Conservation (phyloP, 2,329 filamentous ascomycete genomes). For the Immersiporthe knoxdaviesiana region DNA sequence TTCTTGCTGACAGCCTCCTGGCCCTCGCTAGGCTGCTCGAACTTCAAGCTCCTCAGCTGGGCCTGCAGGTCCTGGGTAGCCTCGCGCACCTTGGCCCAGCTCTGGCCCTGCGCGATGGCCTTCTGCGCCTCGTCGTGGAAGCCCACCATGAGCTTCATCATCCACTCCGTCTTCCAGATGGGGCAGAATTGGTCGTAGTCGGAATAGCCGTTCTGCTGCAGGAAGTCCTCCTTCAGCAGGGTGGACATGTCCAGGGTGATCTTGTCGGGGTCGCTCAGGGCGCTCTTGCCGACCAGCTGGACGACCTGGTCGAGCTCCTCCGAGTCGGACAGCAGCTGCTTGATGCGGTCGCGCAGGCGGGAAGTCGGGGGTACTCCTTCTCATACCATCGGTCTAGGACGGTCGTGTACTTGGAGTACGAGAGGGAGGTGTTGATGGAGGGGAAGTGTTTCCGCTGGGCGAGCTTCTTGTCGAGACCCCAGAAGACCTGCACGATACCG, state of each 20-base stretch:
- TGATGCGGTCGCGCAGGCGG: slow-evolving; percentile 90
- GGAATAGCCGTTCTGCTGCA: slow-evolving; percentile 99
- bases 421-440: slow-evolving; percentile 91
- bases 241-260: slow-evolving; percentile 93
- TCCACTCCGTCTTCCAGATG: slow-evolving; percentile 99
- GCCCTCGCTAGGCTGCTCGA: slow-evolving; percentile 87
- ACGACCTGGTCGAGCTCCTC: slow-evolving; percentile 99
- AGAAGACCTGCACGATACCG: slow-evolving; percentile 98
- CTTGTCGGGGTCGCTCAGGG: slow-evolving; percentile 95
- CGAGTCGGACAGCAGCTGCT: slow-evolving; percentile 89
- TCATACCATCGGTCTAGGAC: slow-evolving; percentile 92
- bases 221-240: slow-evolving; percentile 95
- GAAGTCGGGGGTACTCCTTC: slow-evolving; percentile 91
- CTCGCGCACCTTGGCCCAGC: slow-evolving; percentile 91
- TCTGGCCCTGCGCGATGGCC: slow-evolving; percentile 86
- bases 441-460: slow-evolving; percentile 99
- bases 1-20: slow-evolving; percentile 82
- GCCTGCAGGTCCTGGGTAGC: slow-evolving; percentile 84
- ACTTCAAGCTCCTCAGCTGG: slow-evolving; percentile 90
- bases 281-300: slow-evolving; percentile 96
- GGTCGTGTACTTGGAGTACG: slow-evolving; percentile 95
- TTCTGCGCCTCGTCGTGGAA: slow-evolving; percentile 98
- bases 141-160: slow-evolving; percentile 99
- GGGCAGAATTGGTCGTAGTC: slow-evolving; percentile 99
- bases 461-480: slow-evolving; percentile 99